phyloP scores from a whole-genome alignment of 2,329 filamentous ascomycete species.

The Incumbomyces delicatus region DNA sequence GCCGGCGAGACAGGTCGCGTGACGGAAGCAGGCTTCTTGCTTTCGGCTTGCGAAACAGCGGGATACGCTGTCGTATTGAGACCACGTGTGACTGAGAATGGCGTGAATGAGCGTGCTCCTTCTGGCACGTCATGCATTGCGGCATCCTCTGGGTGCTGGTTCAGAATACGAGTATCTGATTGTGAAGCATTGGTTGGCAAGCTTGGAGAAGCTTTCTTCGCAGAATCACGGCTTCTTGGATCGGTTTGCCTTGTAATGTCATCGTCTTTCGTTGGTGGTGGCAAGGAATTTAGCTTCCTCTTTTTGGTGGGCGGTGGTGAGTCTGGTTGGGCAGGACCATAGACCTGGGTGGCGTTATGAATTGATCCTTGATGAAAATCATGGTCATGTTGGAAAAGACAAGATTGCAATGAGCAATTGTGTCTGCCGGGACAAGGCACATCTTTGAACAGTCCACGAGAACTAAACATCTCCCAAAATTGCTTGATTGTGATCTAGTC shows the following conservation, averaged over 20 bases:
- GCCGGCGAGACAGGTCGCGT: slow-evolving; percentile 13
- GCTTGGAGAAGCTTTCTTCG: background rate
- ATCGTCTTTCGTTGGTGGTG: background rate
- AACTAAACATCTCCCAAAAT: slow-evolving; percentile 40
- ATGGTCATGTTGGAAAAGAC: slow-evolving; percentile 47
- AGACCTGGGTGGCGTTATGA: slow-evolving; percentile 13
- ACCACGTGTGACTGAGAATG: background rate
- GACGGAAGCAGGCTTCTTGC: slow-evolving; percentile 9
- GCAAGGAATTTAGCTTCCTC: slow-evolving; percentile 14
- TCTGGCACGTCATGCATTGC: too few species aligned
- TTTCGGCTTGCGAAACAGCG: too few species aligned
- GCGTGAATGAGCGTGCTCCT: too few species aligned
- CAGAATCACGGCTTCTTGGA: background rate
- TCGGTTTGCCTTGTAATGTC: too few species aligned
- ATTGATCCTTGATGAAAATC: slow-evolving; percentile 2
- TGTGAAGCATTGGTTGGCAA: too few species aligned
- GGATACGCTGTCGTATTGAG: background rate
- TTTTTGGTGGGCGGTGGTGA: slow-evolving; percentile 25
- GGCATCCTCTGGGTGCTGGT: too few species aligned
- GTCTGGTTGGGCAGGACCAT: slow-evolving; percentile 14
- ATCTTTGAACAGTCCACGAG: slow-evolving; percentile 45
- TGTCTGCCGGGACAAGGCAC: slow-evolving; percentile 44
- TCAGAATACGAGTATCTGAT: too few species aligned
- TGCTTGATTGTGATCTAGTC: too few species aligned
- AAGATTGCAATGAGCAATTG: slow-evolving; percentile 44